Conservation (phyloP, 1,284 basidiomycete genomes). For the Hemileia vastatrix region DNA sequence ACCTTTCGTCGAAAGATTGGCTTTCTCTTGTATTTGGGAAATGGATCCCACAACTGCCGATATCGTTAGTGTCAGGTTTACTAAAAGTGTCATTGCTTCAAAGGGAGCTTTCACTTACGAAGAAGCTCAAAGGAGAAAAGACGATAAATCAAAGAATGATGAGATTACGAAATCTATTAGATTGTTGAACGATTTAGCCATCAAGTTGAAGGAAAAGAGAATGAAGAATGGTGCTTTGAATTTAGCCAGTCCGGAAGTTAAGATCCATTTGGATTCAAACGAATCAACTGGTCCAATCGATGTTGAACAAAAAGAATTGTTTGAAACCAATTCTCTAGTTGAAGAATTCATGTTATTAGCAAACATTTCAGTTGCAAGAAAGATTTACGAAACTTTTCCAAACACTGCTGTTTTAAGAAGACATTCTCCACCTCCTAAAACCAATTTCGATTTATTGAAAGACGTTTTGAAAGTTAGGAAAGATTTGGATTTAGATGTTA, state of each 20-base stretch:
- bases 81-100: slow-evolving; percentile 43
- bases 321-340: slow-evolving; percentile 42
- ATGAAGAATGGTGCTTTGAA: slow-evolving; percentile 42
- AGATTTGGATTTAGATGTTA: slow-evolving; percentile 35
- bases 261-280: slow-evolving; percentile 39
- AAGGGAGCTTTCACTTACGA: slow-evolving; percentile 44
- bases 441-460: slow-evolving; percentile 40
- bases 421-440: slow-evolving; percentile 36
- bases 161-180: slow-evolving; percentile 36
- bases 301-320: slow-evolving; percentile 42
- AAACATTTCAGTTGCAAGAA: slow-evolving; percentile 38
- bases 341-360: slow-evolving; percentile 45
- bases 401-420: slow-evolving; percentile 42
- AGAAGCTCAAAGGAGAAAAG: slow-evolving; percentile 41
- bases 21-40: slow-evolving; percentile 41
- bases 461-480: slow-evolving; percentile 37
- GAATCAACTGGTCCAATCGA: slow-evolving; percentile 40
- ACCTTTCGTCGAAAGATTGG: slow-evolving; percentile 40
- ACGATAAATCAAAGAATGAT: slow-evolving; percentile 33
- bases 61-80: slow-evolving; percentile 38
- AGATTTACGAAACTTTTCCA: slow-evolving; percentile 41
- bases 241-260: slow-evolving; percentile 41
- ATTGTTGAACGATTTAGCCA: slow-evolving; percentile 39
- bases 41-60: slow-evolving; percentile 37
- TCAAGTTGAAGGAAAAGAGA: slow-evolving; percentile 38